phyloP scores from a whole-genome alignment of 2,329 filamentous ascomycete genomes.

The Leptographium flavum region DNA sequence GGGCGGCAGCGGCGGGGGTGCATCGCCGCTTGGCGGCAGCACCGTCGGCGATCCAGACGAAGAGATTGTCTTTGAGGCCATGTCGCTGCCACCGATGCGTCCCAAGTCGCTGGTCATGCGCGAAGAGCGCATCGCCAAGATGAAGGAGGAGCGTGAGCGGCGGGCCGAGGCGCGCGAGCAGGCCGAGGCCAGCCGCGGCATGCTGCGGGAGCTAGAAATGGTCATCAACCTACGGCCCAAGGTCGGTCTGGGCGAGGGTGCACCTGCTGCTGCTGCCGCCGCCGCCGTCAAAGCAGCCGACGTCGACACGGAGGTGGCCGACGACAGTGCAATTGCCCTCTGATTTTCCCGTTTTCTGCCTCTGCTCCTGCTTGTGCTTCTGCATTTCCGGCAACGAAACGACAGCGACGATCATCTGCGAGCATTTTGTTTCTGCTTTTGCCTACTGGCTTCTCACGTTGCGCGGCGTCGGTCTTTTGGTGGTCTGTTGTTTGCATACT shows the following conservation, averaged over 20 bases:
- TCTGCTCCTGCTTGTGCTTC: not conserved
- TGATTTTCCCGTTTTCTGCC: not conserved
- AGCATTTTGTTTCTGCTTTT: not conserved
- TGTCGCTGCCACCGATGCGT: conserved; percentile 53
- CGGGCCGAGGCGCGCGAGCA: conserved; percentile 60
- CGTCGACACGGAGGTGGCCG: not conserved
- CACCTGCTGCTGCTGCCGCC: not conserved
- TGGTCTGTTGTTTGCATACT: not conserved
- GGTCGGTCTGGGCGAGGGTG: not conserved
- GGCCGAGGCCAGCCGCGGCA: conserved; percentile 68
- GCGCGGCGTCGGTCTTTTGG: not conserved
- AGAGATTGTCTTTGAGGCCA: conserved; percentile 80
- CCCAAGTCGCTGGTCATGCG: conserved; percentile 59
- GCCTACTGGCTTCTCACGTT: not conserved
- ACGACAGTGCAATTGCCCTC: not conserved
- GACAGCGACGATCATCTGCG: not conserved
- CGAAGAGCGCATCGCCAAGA: conserved; percentile 76
- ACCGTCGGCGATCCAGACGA: conserved; percentile 43
- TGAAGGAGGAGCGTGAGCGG: conserved; percentile 71
- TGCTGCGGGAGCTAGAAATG: conserved; percentile 86
- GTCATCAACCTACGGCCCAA: conserved; percentile 47
- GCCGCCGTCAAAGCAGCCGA: not conserved
- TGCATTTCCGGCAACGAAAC: not conserved
- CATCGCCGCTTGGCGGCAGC: conserved; percentile 25
- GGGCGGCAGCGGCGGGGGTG: too few species aligned